A percentile compares a stretch with the other conserved stretches of the same genome.
phyloP scores from a whole-genome alignment of 805 yeast genomes.

The Candida cerambycidarum region DNA sequence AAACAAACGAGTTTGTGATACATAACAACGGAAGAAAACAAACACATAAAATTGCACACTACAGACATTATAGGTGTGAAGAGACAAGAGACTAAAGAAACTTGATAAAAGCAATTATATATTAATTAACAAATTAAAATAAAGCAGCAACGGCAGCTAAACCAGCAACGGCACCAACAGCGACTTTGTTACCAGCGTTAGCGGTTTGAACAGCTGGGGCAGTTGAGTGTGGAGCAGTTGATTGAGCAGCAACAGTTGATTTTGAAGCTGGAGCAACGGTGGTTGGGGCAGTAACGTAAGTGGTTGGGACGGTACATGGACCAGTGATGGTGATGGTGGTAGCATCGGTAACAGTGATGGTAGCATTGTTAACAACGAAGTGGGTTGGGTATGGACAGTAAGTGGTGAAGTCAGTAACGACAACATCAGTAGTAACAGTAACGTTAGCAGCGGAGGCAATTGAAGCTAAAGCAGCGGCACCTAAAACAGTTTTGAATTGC shows the following conservation, averaged over 20 bases:
- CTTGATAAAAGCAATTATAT: conserved; percentile 2
- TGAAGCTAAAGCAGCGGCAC: conserved; percentile 44
- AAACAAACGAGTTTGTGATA: too few relatives aligned
- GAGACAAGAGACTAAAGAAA: background rate
- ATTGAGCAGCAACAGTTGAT: conserved; percentile 18
- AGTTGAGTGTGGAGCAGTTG: too few relatives aligned
- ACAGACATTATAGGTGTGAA: too few relatives aligned
- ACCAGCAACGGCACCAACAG: conserved; percentile 52
- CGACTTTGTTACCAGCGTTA: conserved; percentile 44
- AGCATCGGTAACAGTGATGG: conserved; percentile 74
- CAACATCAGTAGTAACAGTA: conserved; percentile 51
- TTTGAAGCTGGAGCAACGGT: background rate
- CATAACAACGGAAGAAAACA: too few relatives aligned
- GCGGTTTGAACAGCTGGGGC: conserved; percentile 27
- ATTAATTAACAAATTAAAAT: conserved; percentile 27
- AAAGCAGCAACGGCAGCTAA: conserved; percentile 51
- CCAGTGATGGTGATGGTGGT: conserved; percentile 85
- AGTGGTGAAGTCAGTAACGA: conserved; percentile 68
- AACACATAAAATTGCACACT: background rate
- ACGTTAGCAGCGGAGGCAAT: conserved; percentile 45
- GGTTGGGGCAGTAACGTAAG: conserved; percentile 26
- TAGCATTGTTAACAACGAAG: conserved; percentile 60
- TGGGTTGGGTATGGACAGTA: conserved; percentile 80
- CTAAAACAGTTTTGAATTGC: conserved; percentile 38
- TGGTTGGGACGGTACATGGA: conserved; percentile 73